Evolutionary conservation across 495 filamentous ascomycete species (phyloP), one percentile per base, ranked within the genome.

Genomic region (Penicillium lividum): DNA sequence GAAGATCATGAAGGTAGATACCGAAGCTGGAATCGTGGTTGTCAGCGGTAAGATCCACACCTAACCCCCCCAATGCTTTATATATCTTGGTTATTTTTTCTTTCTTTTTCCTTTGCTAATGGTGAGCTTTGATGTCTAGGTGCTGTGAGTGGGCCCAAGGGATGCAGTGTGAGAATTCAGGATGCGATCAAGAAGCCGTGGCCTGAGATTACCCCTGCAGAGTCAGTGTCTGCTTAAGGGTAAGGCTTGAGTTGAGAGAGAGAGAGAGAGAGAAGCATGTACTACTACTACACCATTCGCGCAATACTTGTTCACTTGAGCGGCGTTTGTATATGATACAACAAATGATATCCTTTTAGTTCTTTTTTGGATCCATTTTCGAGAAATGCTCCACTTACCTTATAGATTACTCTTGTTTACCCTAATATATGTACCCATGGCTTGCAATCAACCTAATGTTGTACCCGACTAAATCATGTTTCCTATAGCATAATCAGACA

Each of bases 131-230:
- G n/a, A 58, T 48, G 10, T 59, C 42, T 67, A 88, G 86, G 92
- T 55, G 80, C 82, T 62, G 85, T 98, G 52, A 87, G 88, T 29
- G 93, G 93, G 13, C 93, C 92, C 45, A 92, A 92, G 73, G 89
- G 90, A 45, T 87, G 86, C 56, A 72, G 88, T 45, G 91, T 98
- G 51, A 85, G 86, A 75, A 82, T 98, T 53, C 89, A 94, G 67
- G 93, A 98, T 77, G 91, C 93, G 10, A 83, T 93, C 70, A 96
- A 95, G 84, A 94, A 93, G 81, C 84, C 88, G 31, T 91, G 89
- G 83, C 90, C 91, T 46, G 76, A 84, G 43, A 62, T 80, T 58
- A 71, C 74, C 29, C 73, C 73, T 53, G 55, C 77, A 76, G 33
- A 36, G 9, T 36, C 33, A 9, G 60, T 51, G 71, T 54, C 73